Evolutionary conservation across 805 yeast species (phyloP).

Genomic region (Saturnispora silvae): DNA sequence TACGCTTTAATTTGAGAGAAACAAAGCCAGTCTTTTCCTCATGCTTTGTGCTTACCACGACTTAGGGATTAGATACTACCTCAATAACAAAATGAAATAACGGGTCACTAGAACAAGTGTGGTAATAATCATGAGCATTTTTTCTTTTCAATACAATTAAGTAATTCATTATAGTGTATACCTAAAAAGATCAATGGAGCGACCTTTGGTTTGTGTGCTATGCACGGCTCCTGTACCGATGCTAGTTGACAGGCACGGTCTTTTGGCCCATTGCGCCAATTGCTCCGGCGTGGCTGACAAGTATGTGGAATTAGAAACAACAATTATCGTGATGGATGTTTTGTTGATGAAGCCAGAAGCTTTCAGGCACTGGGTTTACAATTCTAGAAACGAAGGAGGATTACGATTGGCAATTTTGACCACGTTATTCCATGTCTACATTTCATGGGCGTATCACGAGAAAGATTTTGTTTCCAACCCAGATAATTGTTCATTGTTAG

Average conservation of each 20-base stretch:
- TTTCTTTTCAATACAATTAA: too few relatives aligned
- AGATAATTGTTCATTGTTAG: constrained; percentile 17
- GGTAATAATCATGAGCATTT: too few relatives aligned
- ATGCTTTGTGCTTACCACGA: too few relatives aligned
- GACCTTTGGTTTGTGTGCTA: constrained; percentile 31
- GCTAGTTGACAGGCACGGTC: constrained; percentile 6
- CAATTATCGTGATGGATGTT: constrained; percentile 73
- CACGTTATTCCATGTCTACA: constrained; percentile 75
- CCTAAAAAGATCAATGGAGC: too few relatives aligned
- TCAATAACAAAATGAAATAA: too few relatives aligned
- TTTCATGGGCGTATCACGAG: constrained; percentile 89
- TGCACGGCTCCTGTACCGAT: constrained; percentile 11
- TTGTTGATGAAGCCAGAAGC: constrained; percentile 80
- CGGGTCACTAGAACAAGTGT: too few relatives aligned
- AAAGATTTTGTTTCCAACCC: constrained; percentile 29
- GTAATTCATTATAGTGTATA: too few relatives aligned
- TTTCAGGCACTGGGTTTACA: constrained; percentile 44
- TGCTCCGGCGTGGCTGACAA: constrained; percentile 78
- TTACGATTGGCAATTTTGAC: constrained; percentile 50
- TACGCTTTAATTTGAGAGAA: too few relatives aligned
- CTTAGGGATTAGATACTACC: too few relatives aligned
- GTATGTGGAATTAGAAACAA: constrained; percentile 84
- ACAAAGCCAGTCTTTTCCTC: too few relatives aligned
- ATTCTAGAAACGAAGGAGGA: constrained; percentile 7
- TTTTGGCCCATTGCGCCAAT: constrained; percentile 9